Conservation (phyloP, 2,329 filamentous ascomycete species). For the Aspergillus intermedius region DNA sequence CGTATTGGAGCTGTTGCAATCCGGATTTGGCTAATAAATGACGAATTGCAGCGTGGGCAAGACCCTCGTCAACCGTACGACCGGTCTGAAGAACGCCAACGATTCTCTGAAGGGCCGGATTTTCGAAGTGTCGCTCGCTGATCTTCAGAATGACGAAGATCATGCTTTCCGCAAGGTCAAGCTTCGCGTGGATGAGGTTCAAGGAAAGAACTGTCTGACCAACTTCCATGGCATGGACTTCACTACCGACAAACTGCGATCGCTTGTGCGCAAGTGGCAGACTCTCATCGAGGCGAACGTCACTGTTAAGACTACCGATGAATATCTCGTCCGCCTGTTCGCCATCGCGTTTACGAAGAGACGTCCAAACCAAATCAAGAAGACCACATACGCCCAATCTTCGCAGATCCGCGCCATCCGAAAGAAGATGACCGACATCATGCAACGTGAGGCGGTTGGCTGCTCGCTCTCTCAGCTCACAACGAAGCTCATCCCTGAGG, state of each 20-base stretch:
- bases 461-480: constrained; percentile 95
- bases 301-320: constrained; percentile 99
- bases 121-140: constrained; percentile 96
- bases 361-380: constrained; percentile 99
- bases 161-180: constrained; percentile 99
- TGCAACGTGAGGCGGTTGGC: constrained; percentile 87
- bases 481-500: constrained; percentile 98
- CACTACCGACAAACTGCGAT: constrained; percentile 99
- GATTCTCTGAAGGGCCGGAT: constrained; percentile 98
- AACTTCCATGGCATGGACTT: constrained; percentile 99
- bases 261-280: constrained; percentile 99
- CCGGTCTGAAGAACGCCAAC: constrained; percentile 99
- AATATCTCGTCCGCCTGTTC: constrained; percentile 98
- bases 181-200: constrained; percentile 96
- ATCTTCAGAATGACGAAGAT: constrained; percentile 99
- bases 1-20: background rate
- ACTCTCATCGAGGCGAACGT: constrained; percentile 98
- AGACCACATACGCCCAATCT: constrained; percentile 96
- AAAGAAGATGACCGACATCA: constrained; percentile 99
- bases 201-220: constrained; percentile 99
- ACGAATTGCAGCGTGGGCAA: constrained; percentile 70
- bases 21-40: constrained; percentile 3
- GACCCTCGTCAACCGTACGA: constrained; percentile 98
- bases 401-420: constrained; percentile 97
- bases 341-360: constrained; percentile 99